Evolutionary conservation across 1,284 basidiomycete genomes (phyloP).

Genomic region (Pseudozyma sp.): DNA sequence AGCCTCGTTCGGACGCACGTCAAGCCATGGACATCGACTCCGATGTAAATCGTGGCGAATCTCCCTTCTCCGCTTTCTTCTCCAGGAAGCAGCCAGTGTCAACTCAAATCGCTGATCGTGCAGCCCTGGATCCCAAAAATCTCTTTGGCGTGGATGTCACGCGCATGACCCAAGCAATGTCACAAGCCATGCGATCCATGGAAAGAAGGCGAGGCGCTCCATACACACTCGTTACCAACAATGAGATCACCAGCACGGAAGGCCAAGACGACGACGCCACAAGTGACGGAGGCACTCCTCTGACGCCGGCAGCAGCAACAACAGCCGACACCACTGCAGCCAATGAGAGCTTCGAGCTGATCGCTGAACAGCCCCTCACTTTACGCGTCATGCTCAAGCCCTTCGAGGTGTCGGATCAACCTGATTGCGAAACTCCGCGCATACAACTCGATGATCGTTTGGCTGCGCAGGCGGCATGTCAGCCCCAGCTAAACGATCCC

Average conservation of each 20-base stretch:
- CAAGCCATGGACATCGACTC: conserved; percentile 17
- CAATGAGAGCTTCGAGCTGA: conserved; percentile 53
- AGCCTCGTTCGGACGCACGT: conserved; percentile 1
- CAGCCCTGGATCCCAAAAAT: conserved; percentile 39
- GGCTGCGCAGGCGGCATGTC: conserved; percentile 30
- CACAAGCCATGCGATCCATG: conserved; percentile 48
- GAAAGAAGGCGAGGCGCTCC: conserved; percentile 41
- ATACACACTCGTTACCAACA: conserved; percentile 51
- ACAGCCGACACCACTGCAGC: conserved; percentile 37
- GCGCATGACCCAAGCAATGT: conserved; percentile 47
- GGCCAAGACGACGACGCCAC: conserved; percentile 33
- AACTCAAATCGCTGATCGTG: conserved; percentile 9
- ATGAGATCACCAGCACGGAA: conserved; percentile 27
- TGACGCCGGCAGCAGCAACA: conserved; percentile 24
- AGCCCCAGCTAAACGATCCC: conserved; percentile 39
- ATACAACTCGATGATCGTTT: conserved; percentile 27
- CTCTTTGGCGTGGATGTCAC: conserved; percentile 46
- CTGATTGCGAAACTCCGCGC: conserved; percentile 40
- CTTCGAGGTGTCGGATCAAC: conserved; percentile 43
- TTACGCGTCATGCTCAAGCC: conserved; percentile 52
- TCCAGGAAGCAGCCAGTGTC: conserved; percentile 22
- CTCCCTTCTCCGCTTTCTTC: conserved; percentile 23
- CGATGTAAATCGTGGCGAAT: conserved; percentile 1
- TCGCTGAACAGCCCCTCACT: conserved; percentile 50
- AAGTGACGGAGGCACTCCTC: conserved; percentile 35